A percentile compares a stretch with the other conserved stretches of the same genome.
phyloP scores from a whole-genome alignment of 441 rosid genomes.

The Kokia cookei region DNA sequence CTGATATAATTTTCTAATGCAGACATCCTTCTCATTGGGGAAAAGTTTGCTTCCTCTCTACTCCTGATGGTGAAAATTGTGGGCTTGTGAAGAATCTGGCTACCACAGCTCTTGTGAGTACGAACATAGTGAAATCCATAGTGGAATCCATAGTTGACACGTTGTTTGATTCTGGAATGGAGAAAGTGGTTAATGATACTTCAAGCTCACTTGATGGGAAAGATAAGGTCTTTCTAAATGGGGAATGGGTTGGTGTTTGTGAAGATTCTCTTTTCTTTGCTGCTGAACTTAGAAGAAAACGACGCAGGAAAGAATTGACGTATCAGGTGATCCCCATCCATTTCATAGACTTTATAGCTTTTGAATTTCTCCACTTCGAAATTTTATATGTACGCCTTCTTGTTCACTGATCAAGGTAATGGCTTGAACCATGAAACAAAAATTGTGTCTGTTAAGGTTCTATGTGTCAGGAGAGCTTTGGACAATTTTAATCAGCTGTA shows the following conservation, averaged over 20 bases:
- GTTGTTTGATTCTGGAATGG: conserved; percentile 65
- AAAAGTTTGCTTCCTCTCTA: conserved; percentile 84
- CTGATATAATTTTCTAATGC: conserved; percentile 21
- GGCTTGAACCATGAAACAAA: background rate
- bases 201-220: conserved; percentile 39
- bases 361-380: background rate
- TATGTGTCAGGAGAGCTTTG: background rate
- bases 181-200: conserved; percentile 49
- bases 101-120: conserved; percentile 73
- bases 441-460: background rate
- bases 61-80: conserved; percentile 97
- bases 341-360: background rate
- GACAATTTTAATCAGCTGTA: background rate
- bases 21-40: conserved; percentile 99
- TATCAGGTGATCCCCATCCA: conserved; percentile 45
- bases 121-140: conserved; percentile 44
- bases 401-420: background rate
- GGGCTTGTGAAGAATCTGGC: conserved; percentile 90
- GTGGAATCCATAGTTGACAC: conserved; percentile 40
- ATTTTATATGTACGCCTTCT: background rate
- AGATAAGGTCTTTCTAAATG: conserved; percentile 71
- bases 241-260: conserved; percentile 88
- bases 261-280: conserved; percentile 54
- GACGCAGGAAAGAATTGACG: conserved; percentile 57
- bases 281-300: conserved; percentile 44